Evolutionary conservation across 352 stramenopile genomes (phyloP), one percentile per base, ranked within the genome.

Genomic region (Elongisporangium prolatum): DNA sequence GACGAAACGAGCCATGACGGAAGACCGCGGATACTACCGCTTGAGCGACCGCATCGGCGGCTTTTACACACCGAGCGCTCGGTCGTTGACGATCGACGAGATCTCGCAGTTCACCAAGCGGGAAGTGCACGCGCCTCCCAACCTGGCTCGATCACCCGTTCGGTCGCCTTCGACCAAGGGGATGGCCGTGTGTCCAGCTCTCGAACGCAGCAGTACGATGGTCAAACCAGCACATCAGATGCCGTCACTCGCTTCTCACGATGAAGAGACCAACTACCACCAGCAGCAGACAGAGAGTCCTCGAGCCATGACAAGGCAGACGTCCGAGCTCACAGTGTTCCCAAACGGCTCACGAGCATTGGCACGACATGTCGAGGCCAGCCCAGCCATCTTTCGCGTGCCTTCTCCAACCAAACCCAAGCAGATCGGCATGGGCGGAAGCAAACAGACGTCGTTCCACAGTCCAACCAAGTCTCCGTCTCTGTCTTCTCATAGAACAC

Each of bases 31-130:
- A 2, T 95, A 93, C 60, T 91, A 90, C 56, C 80, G 82, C 28
- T 47, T 89, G n/a, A 95, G 84, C 48, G 86, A 95, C 59, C 80
- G 84, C 8, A 93, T 95, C 34, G 86, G 78, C 40, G 64, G 76
- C 3, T 86, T 72, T 47, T 95, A 95, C 65, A 92, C 86, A 16
- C 71, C 83, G 21, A 84, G 76, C 2, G 80, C 86, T 4, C 74
- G 72, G 13, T 68, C 69, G 3, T 51, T 95, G 7, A 91, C 83
- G 3, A 77, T 92, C 22, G 79, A 91, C 3, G 72, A 76, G 56
- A 84, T 93, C 47, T 89, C 77, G 2, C 73, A 54, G n/a, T 78
- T 92, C 40, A 89, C 82, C 0, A 75, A 76, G 16, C 68, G 67
- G 38, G 75, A 87, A 28, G 63, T 69, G 10, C 68, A 88, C 25